Base-by-base conservation (phyloP, 768 basidiomycete genomes). In the Tulasnella sp. region DNA sequence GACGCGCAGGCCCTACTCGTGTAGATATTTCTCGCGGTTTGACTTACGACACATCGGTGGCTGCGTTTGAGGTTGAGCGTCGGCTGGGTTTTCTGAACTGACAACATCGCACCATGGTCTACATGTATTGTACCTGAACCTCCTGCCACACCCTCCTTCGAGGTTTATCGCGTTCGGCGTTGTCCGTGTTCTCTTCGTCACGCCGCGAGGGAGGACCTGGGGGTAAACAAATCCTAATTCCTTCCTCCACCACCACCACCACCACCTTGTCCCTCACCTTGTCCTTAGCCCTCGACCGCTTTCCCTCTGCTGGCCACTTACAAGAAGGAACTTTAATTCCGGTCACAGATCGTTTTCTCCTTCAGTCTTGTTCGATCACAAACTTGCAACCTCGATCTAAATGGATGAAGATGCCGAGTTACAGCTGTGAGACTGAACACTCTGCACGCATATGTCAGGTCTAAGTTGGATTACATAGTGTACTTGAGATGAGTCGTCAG, bases 401-500 rank as follows among this genome's bases (percentile, higher is more conserved):
- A 78, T 58, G 76, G 80, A 73, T 31, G 76, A 72, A 34, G 80
- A 81, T 50, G 80, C 58, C n/a, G 75, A 76, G 41, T 37, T 77
- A 22, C 58, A 64, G 20, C 41, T 31, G 48, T 77, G 22, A 77
- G 60, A 44, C 44, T 16, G 22, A 11, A 8, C 28, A 9, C 54
- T n/a, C 54, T 7, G 28, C 24, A 37, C 58, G 9, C 12, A 24
- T 72, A 28, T 37, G 18, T 41, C 37, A 40, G 69, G 41, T 72
- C 48, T 50, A n/a, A 46, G 6, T 4, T 9, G 18, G 24, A 44
- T 64, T 22, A 8, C 60, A 12, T 42, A 80, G 79, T 34, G 72
- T 37, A 11, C 74, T 80, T 12, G 79, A 80, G 72, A 46, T 80
- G 28, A 80, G 79, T 74, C 79, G 79, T 75, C 41, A 50, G 42